These are phyloP conservation scores for Penicillium sp. DNA, from an alignment of 2,329 filamentous ascomycete genomes.

Conservation along the genomic window DNA sequence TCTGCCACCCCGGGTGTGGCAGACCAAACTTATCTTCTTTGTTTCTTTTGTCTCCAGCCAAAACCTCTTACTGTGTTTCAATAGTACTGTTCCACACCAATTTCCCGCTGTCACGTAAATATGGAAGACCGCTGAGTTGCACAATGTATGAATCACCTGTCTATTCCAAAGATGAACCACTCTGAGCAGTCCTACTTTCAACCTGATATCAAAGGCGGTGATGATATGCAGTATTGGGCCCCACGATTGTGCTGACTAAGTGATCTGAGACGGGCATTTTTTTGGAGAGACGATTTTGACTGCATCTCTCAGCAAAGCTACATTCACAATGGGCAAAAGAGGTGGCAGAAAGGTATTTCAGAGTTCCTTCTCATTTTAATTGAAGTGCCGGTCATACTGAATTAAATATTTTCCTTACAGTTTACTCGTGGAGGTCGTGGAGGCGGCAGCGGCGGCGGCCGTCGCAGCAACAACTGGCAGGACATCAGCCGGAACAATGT, in stretches of 20 bases:
- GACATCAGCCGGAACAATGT: slow-evolving; percentile 76
- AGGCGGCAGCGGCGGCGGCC: slow-evolving; percentile 46
- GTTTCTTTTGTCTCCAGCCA: slow-evolving; percentile 19
- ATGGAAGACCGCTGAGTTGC: not conserved
- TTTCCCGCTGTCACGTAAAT: not conserved
- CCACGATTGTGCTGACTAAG: slow-evolving; percentile 11
- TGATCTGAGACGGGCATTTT: slow-evolving; percentile 13
- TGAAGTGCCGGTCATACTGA: slow-evolving; percentile 8
- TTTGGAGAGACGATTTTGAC: slow-evolving; percentile 13
- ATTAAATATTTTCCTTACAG: slow-evolving; percentile 24
- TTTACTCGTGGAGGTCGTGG: slow-evolving; percentile 38
- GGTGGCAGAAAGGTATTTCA: slow-evolving; percentile 29
- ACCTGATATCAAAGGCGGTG: slow-evolving; percentile 1
- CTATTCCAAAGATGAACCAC: not conserved
- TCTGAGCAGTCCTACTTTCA: not conserved
- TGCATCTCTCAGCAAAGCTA: slow-evolving; percentile 4
- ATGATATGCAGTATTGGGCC: slow-evolving; percentile 2
- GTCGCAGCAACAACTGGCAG: slow-evolving; percentile 50
- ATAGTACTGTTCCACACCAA: not conserved
- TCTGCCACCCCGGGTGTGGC: slow-evolving; percentile 20
- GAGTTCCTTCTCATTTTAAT: not conserved
- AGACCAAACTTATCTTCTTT: slow-evolving; percentile 26
- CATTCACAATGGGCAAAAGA: slow-evolving; percentile 31
- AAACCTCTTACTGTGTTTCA: not conserved
- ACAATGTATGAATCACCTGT: not conserved